A percentile compares a stretch with the other conserved stretches of the same genome.
Evolutionary conservation across 805 yeast species (phyloP).

Genomic region (Metschnikowia colocasiae): DNA sequence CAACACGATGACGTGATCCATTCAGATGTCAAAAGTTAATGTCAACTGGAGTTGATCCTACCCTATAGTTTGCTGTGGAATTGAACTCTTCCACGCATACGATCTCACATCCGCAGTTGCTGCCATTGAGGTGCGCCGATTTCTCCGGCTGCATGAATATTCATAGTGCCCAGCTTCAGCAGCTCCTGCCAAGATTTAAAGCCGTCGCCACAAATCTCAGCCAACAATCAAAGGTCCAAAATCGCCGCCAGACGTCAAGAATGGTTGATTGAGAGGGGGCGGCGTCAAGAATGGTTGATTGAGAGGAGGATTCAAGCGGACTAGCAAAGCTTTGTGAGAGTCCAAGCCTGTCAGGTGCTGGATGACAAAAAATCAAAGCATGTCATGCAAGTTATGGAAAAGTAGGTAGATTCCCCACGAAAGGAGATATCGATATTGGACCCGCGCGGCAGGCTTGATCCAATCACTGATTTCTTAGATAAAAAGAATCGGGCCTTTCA

Average conservation of each 20-base stretch:
- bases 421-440: constrained; percentile 5
- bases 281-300: too few relatives aligned
- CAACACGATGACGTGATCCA: too few relatives aligned
- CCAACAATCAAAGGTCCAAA: background rate
- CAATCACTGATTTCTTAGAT: constrained; percentile 2
- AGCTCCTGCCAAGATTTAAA: background rate
- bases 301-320: too few relatives aligned
- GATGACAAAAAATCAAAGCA: background rate
- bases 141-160: background rate
- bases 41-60: too few relatives aligned
- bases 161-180: background rate
- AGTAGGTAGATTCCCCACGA: background rate
- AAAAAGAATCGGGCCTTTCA: background rate
- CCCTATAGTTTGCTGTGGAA: too few relatives aligned
- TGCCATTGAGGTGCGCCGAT: background rate
- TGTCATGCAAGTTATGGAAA: background rate
- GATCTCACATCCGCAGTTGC: background rate
- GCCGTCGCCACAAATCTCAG: background rate
- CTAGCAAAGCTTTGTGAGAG: too few relatives aligned
- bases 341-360: background rate
- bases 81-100: too few relatives aligned
- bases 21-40: too few relatives aligned
- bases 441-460: background rate
- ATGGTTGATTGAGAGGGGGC: too few relatives aligned
- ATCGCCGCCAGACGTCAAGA: too few relatives aligned